Conservation (phyloP, 2,329 filamentous ascomycete species). For the Aspergillus sp. region DNA sequence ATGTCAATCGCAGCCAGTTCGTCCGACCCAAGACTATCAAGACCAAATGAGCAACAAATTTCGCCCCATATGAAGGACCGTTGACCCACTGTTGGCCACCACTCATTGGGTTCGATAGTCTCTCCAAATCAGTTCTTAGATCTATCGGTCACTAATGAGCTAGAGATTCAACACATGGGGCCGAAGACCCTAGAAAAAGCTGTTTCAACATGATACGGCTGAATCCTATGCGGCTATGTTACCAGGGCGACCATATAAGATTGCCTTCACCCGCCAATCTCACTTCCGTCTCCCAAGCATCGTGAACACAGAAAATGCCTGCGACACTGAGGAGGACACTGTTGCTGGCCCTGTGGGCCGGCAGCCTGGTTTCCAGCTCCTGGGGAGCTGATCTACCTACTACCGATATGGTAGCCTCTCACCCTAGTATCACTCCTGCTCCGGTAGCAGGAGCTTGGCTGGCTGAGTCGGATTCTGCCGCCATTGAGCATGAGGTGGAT, state of each 20-base stretch:
- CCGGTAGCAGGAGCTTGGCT: neutral
- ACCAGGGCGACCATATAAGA: neutral
- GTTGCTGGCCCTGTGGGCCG: constrained; percentile 2
- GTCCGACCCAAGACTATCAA: no score
- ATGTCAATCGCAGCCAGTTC: no score
- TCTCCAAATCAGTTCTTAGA: neutral
- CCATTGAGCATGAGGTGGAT: neutral
- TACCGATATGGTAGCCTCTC: neutral
- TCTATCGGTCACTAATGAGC: neutral
- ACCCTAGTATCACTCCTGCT: neutral
- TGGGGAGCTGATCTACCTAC: neutral
- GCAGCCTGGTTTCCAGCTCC: neutral
- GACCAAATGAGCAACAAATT: neutral
- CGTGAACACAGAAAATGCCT: neutral
- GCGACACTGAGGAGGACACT: neutral
- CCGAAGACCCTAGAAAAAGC: neutral
- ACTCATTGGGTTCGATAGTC: neutral
- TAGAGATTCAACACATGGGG: neutral
- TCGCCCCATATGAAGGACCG: neutral
- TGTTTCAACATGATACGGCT: neutral
- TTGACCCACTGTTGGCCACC: neutral
- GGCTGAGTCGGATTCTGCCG: neutral
- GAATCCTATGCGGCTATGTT: neutral
- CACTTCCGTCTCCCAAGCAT: neutral
- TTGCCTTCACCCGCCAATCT: neutral